These are phyloP conservation scores for Suillus brevipes DNA, from an alignment of 768 basidiomycete species.

Conservation along the genomic window DNA sequence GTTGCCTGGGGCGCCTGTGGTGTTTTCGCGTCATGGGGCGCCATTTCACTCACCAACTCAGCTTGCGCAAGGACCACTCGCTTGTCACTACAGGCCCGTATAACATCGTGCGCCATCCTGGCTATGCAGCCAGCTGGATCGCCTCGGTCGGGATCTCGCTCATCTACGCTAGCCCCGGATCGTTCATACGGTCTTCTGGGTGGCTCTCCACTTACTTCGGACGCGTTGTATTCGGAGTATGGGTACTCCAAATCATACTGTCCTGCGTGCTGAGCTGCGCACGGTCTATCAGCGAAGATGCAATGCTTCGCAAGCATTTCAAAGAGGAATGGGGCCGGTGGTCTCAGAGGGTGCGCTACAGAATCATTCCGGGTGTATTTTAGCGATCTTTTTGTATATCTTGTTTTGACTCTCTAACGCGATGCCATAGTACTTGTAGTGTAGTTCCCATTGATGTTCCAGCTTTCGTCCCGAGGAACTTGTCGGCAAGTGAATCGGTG, in stretches of 20 bases:
- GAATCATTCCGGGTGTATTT: conserved; percentile 29
- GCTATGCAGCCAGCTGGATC: conserved; percentile 30
- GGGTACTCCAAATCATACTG: conserved; percentile 29
- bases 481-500: not conserved
- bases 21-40: conserved; percentile 35
- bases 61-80: conserved; percentile 29
- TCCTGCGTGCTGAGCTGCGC: conserved; percentile 28
- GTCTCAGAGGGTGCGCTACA: conserved; percentile 24
- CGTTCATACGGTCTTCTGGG: conserved; percentile 25
- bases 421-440: not conserved
- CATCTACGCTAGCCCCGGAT: conserved; percentile 31
- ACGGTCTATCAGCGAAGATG: conserved; percentile 29
- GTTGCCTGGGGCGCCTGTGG: conserved; percentile 36
- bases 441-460: not conserved
- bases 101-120: conserved; percentile 36
- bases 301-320: conserved; percentile 22
- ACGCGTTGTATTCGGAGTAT: conserved; percentile 23
- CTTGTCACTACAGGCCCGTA: conserved; percentile 39
- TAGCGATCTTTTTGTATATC: conserved; percentile 6
- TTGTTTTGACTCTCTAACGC: not conserved
- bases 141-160: conserved; percentile 32
- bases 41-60: conserved; percentile 38
- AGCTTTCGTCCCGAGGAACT: not conserved
- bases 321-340: conserved; percentile 26
- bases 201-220: conserved; percentile 28